Percentiles rank a stretch among this genome's conserved stretches.
Evolutionary conservation across 2,329 filamentous ascomycete genomes (phyloP).

Genomic region (Fusarium buxicola): DNA sequence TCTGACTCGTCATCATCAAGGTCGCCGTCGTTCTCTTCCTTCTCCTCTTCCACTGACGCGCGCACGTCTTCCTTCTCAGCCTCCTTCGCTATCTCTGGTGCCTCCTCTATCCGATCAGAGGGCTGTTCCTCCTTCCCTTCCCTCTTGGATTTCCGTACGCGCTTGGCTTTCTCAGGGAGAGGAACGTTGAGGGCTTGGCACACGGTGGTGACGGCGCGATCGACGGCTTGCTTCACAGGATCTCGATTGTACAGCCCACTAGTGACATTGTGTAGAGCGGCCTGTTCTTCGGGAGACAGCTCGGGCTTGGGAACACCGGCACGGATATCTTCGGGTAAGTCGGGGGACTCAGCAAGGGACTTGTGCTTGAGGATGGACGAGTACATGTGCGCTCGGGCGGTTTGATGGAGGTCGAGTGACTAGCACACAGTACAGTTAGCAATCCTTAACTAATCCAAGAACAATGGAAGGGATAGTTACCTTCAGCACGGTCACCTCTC

Average conservation of each 20-base stretch:
- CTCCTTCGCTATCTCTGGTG: conserved; percentile 22
- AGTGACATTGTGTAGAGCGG: conserved; percentile 68
- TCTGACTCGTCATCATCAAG: conserved; percentile 49
- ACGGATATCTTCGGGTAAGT: conserved; percentile 62
- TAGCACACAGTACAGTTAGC: conserved; percentile 39
- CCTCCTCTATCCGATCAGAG: conserved; percentile 39
- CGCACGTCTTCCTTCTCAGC: conserved; percentile 33
- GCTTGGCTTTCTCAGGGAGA: conserved; percentile 56
- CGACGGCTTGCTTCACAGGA: conserved; percentile 61
- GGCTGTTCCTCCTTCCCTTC: conserved; percentile 49
- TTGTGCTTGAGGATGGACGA: conserved; percentile 67
- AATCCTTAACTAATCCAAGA: neutral
- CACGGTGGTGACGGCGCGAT: conserved; percentile 61
- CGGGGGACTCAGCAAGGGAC: conserved; percentile 61
- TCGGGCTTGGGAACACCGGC: conserved; percentile 61
- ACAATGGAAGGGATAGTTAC: conserved; percentile 44
- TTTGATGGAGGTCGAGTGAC: conserved; percentile 69
- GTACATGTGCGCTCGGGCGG: conserved; percentile 67
- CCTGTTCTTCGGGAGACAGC: conserved; percentile 63
- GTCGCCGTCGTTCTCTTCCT: no score
- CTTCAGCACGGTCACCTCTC: conserved; percentile 68
- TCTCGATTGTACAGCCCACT: conserved; percentile 66
- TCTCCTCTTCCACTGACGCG: conserved; percentile 38
- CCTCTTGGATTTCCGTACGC: conserved; percentile 48
- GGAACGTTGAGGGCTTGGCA: conserved; percentile 62